A percentile compares a stretch with the other conserved stretches of the same genome.
Evolutionary conservation across 345 rosid genomes (phyloP).

Genomic region (Dovyalis caffra): DNA sequence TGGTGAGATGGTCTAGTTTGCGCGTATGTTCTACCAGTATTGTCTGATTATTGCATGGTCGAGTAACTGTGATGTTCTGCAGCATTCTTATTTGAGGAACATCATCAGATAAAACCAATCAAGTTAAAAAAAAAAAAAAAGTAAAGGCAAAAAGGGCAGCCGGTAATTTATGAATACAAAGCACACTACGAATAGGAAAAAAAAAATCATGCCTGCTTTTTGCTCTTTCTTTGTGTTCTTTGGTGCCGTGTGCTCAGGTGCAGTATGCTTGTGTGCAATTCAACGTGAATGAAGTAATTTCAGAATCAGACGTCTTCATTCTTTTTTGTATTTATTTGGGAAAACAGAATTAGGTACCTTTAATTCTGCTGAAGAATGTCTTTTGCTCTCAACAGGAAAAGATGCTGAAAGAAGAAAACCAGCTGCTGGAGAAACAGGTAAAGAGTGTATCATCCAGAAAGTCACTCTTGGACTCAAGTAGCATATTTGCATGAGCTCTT

Average conservation of each 20-base stretch:
- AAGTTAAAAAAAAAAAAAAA: too few relatives aligned
- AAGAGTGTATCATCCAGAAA: background rate
- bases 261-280: background rate
- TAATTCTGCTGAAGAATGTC: background rate
- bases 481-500: background rate
- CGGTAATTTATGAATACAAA: background rate
- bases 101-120: too few relatives aligned
- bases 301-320: background rate
- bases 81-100: background rate
- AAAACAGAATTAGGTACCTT: background rate
- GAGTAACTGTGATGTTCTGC: background rate
- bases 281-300: background rate
- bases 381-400: constrained; percentile 25
- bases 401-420: constrained; percentile 35
- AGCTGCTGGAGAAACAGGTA: constrained; percentile 37
- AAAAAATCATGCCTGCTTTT: background rate
- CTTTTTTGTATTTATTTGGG: background rate
- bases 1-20: background rate
- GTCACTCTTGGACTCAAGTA: too few relatives aligned
- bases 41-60: background rate
- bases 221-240: background rate
- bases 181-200: background rate
- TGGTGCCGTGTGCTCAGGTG: background rate
- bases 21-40: background rate
- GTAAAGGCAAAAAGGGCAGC: too few relatives aligned